Evolutionary conservation across 768 basidiomycete species (phyloP), one percentile per base, ranked within the genome.

Genomic region (Suillus hirtellus): DNA sequence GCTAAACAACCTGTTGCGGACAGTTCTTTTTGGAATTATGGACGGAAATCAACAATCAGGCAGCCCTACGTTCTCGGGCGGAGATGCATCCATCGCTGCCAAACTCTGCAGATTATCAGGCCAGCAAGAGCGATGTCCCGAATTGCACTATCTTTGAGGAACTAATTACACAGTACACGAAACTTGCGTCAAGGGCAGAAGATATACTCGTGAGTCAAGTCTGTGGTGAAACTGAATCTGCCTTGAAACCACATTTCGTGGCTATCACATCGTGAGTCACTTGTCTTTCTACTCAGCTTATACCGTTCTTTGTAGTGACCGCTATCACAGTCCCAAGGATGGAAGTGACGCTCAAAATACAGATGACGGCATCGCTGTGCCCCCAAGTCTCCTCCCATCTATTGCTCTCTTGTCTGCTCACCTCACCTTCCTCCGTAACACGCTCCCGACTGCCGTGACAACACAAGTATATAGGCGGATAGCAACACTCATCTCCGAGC

Each of bases 1-100:
- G 44, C 61, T 53, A 52, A 24, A 19, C 40, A 42, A 37, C 11
- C 50, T 52, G 21, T n/a, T 64, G 12, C 54, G 59, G 52, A 40
- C 69, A 97, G 95, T 95, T 95, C 77, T 98, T 96, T 80, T 78
- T 99, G 17, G 93, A 97, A 73, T 76, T 99, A 38, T 95, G 90
- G 89, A 77, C 84, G 14, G 92, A 93, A 68, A 92, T 95, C 67
- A 86, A 84, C 65, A 82, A 77, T 47, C 81, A 83, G 38, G 79
- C 84, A 4, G 78, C 81, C 31, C 78, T 93, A 14, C 87, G 88
- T 24, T 76, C 79, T n/a, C 80, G 79, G 64, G 84, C 82, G 10
- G 76, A 82, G 64, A 77, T 76, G 14, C 82, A 80, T 38, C 66
- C 81, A 5, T 80, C 85, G 6, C 72, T 90, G 37, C 87, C 89